These are phyloP conservation scores for Dactylellina haptotyla DNA, from an alignment of 2,329 filamentous ascomycete genomes.

Conservation along the genomic window DNA sequence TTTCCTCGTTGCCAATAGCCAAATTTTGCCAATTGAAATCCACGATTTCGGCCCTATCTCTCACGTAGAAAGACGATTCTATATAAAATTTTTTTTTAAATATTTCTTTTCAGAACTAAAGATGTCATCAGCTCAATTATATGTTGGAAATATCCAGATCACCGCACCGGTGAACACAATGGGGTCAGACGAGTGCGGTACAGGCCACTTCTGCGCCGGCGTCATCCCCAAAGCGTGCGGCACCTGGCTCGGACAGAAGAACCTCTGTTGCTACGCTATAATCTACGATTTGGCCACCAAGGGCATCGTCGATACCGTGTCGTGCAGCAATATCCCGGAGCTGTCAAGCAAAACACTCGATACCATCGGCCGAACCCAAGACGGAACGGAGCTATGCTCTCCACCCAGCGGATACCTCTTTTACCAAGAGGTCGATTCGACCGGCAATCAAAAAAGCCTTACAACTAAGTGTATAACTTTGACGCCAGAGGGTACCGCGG, in stretches of 20 bases:
- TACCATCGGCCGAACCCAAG: background rate
- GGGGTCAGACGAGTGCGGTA: background rate
- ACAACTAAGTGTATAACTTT: background rate
- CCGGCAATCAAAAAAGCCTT: background rate
- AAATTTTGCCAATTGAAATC: too few species aligned
- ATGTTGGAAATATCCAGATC: background rate
- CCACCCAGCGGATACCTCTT: background rate
- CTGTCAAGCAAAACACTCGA: background rate
- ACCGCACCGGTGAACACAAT: background rate
- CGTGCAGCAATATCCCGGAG: background rate
- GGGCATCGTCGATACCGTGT: background rate
- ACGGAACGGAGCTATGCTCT: background rate
- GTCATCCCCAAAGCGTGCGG: background rate
- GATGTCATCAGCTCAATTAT: background rate
- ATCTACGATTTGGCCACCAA: background rate
- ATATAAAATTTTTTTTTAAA: too few species aligned
- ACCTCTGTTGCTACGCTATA: background rate
- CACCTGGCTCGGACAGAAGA: background rate
- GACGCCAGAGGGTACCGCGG: background rate
- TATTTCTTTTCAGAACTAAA: too few species aligned
- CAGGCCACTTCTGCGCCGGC: background rate
- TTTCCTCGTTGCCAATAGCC: too few species aligned
- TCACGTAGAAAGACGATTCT: too few species aligned
- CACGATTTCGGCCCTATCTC: too few species aligned
- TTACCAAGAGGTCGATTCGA: background rate